Evolutionary conservation across 495 filamentous ascomycete species (phyloP), one percentile per base, ranked within the genome.

Genomic region (Cercophora newfieldiana): DNA sequence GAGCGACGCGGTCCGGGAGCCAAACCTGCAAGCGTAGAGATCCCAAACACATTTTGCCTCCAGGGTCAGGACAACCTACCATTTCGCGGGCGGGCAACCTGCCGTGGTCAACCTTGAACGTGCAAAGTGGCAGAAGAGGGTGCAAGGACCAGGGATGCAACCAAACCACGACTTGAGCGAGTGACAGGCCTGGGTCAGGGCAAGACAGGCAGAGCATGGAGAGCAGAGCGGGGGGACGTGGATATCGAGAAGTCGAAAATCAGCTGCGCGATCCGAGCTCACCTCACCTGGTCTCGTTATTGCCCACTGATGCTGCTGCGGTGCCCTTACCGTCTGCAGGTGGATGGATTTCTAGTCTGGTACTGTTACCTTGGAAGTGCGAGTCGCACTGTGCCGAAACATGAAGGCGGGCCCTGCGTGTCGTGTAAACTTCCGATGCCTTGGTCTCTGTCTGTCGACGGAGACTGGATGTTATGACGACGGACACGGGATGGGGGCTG

Each of bases 391-490:
- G 61, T 56, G 61, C 26, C 62, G 55, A 65, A 65, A 68, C 58
- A 58, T 53, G 37, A 66, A 49, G 54, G 24, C 51, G 33, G 55
- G 54, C 65, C 49, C 65, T 65, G 47, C 56, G 61, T 64, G 48
- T 50, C 56, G 61, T 68, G 48, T 54, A 61, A 57, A 47, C 66
- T 64, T 68, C 60, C 66, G 65, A 62, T 30, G 50, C 8, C 61
- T 68, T 63, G 66, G 60, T 54, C 58, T 44, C 26, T 53, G 58
- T 67, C 10, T 50, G 24, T 59, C 31, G 48, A 51, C 24, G 60
- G 59, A 25, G 31, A 25, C 53, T 24, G 44, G 59, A 61, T 61
- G 59, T 22, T 44, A 26, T 24, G 24, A 51, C 65, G 30, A 55
- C n/a, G 47, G 6, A 28, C 25, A 6, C 6, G 54, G 54, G 18